Conservation (phyloP, 371 early-diverging fungal genomes). For the Haplosporangium sp. region DNA sequence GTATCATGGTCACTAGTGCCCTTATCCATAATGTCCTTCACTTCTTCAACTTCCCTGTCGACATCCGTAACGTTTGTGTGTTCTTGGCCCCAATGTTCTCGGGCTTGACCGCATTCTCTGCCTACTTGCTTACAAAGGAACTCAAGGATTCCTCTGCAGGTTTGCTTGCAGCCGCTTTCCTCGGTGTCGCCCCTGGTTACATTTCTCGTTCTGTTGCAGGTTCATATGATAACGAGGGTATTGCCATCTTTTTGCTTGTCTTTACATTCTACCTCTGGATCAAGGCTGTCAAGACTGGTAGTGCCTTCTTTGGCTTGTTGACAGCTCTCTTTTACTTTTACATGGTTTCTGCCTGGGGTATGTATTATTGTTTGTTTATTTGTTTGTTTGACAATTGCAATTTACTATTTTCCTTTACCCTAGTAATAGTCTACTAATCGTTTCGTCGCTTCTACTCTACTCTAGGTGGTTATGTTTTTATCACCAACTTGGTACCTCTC, state of each 20-base stretch:
- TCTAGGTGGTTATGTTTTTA: constrained; percentile 95
- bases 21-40: constrained; percentile 93
- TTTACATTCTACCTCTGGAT: constrained; percentile 98
- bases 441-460: neutral
- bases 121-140: constrained; percentile 93
- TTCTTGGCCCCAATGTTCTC: constrained; percentile 97
- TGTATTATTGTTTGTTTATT: neutral
- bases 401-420: neutral
- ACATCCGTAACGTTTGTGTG: constrained; percentile 98
- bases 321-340: constrained; percentile 97
- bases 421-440: neutral
- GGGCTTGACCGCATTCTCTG: constrained; percentile 91
- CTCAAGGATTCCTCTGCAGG: constrained; percentile 93
- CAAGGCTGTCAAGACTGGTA: constrained; percentile 93
- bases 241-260: constrained; percentile 98
- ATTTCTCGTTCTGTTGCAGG: constrained; percentile 99
- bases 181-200: constrained; percentile 98
- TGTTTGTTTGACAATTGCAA: neutral
- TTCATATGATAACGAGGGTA: constrained; percentile 99
- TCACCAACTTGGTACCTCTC: constrained; percentile 97
- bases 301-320: constrained; percentile 87
- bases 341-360: constrained; percentile 99
- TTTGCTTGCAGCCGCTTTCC: constrained; percentile 95
- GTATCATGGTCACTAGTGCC: constrained; percentile 98
- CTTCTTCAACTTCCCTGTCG: constrained; percentile 91